Base-by-base conservation (phyloP, 306 rosid genomes). In the Prunus fruticosa region DNA sequence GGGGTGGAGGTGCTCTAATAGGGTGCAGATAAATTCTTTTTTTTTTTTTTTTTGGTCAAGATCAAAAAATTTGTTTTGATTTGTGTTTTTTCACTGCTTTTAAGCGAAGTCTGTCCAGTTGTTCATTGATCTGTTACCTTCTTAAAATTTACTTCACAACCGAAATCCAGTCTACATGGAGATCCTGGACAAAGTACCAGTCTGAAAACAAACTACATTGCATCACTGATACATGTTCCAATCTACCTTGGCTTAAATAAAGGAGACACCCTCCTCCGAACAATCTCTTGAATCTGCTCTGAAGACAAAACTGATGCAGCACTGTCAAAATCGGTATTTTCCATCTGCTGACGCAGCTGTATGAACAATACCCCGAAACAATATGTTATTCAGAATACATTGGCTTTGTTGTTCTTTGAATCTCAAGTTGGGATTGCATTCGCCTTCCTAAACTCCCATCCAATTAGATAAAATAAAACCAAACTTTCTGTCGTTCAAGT, bases 291-390 rank as follows among this genome's bases (percentile, higher is more conserved):
- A 22, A 91, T 86, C 54, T 86, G 83, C 68, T 90, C 91, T 6
- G 84, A 67, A 19, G 90, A 80, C 82, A 90, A 80, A 81, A 82
- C 82, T 20, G 94, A 87, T 57, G 82, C 80, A 76, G 64, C 85
- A 11, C 86, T 72, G 11, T 87, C 94, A 64, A 86, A 90, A 70
- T 86, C n/a, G n/a, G n/a, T n/a, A n/a, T n/a, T n/a, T n/a, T n/a
- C n/a, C n/a, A n/a, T n/a, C 75, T 91, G 87, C 80, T 86, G 83
- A 79, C 66, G 93, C 74, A 91, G 68, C 96, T 90, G 86, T 9
- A 54, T 79, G 57, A 70, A 77, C 73, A 81, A 67, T 71, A 76
- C 45, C 10, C 74, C 43, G 2, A 56, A 46, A 14, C 73, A 69
- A 69, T 27, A 7, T 47, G 28, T 68, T 9, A 28, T 50, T 14